Evolutionary conservation across 106 monocot genomes (phyloP).

Genomic region (Dendrobium catenatum): DNA sequence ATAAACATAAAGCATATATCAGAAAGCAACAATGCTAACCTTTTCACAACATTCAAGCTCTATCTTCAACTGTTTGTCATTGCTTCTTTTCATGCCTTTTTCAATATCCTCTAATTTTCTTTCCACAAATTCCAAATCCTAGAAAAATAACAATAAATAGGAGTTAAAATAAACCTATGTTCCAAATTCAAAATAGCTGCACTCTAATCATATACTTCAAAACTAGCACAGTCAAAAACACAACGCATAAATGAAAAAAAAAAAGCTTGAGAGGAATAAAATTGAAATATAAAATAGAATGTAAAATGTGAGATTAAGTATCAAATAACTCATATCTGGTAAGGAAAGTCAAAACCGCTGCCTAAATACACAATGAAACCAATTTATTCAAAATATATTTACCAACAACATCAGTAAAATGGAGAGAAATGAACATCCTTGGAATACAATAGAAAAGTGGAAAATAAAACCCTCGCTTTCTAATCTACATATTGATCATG

Average conservation of each 20-base stretch:
- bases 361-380: background rate
- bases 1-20: background rate
- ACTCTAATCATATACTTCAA: background rate
- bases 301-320: background rate
- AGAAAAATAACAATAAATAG: conserved; percentile 13
- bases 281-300: background rate
- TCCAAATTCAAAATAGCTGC: background rate
- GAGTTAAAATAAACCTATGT: background rate
- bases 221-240: background rate
- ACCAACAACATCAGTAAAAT: background rate
- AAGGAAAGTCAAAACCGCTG: background rate
- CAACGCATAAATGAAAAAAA: background rate
- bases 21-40: conserved; percentile 28
- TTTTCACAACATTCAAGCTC: conserved; percentile 74
- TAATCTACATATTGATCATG: background rate
- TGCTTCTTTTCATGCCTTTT: conserved; percentile 99
- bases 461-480: background rate
- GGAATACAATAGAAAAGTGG: background rate
- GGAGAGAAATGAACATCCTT: background rate
- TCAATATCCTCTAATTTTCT: conserved; percentile 87
- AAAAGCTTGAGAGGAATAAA: background rate
- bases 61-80: conserved; percentile 93
- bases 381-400: background rate
- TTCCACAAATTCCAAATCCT: conserved; percentile 92
- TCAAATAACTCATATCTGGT: background rate